Evolutionary conservation across 2,329 filamentous ascomycete species (phyloP).

Genomic region (Endoconidiophora polonica): DNA sequence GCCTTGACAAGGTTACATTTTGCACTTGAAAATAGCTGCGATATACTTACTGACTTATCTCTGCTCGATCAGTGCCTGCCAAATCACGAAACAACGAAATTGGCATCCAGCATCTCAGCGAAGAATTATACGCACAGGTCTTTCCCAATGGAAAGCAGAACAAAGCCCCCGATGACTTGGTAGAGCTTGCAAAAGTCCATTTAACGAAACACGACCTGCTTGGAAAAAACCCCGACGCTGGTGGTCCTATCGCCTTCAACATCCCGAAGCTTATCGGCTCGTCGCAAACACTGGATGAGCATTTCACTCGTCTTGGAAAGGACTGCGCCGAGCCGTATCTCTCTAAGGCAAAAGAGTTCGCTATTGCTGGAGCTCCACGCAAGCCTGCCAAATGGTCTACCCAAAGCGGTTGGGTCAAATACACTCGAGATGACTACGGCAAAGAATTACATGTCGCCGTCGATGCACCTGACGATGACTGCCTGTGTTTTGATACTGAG

Average conservation of each 20-base stretch:
- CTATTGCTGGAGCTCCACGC: conserved; percentile 39
- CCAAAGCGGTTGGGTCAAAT: conserved; percentile 87
- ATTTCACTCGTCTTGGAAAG: conserved; percentile 76
- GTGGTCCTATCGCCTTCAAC: conserved; percentile 66
- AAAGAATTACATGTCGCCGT: conserved; percentile 37
- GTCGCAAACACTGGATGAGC: conserved; percentile 61
- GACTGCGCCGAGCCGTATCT: conserved; percentile 80
- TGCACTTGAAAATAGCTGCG: not conserved
- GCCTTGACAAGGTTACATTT: not conserved
- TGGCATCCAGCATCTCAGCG: conserved; percentile 83
- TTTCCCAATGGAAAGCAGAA: conserved; percentile 47
- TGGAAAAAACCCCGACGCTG: conserved; percentile 73
- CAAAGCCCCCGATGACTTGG: conserved; percentile 43
- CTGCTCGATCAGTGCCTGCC: conserved; percentile 26
- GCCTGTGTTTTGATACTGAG: conserved; percentile 89
- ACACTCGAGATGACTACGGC: conserved; percentile 53
- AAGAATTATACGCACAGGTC: conserved; percentile 64
- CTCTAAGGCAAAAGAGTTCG: conserved; percentile 56
- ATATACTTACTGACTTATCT: not conserved
- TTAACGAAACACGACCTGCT: conserved; percentile 69
- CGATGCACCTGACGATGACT: conserved; percentile 59
- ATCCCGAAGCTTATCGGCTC: conserved; percentile 60
- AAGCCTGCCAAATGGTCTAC: conserved; percentile 56
- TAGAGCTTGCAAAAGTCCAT: conserved; percentile 68
- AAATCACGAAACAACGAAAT: conserved; percentile 75